These are phyloP conservation scores for Yamadazyma diddensiae DNA, from an alignment of 1,139 yeast species.

Conservation along the genomic window DNA sequence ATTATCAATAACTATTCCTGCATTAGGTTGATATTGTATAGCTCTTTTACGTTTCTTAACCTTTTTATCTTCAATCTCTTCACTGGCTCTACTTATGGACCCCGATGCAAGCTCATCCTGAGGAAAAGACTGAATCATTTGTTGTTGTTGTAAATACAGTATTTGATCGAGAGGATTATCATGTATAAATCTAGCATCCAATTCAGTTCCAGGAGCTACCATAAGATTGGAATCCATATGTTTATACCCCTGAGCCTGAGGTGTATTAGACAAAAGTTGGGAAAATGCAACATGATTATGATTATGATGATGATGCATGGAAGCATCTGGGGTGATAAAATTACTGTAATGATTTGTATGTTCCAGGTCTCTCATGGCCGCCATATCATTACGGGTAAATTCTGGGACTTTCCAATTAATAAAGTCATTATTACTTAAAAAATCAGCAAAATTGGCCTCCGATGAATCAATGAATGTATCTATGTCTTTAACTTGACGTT, in stretches of 20 bases:
- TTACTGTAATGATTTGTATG: slow-evolving; percentile 8
- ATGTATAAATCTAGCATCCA: slow-evolving; percentile 1
- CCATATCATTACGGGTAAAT: slow-evolving; percentile 1
- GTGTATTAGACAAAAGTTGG: slow-evolving; percentile 12
- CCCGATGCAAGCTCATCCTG: too few species aligned
- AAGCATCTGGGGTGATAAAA: slow-evolving; percentile 9
- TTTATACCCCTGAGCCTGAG: slow-evolving; percentile 9
- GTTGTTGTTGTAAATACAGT: background rate
- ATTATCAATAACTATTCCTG: slow-evolving; percentile 22
- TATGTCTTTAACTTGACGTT: too few species aligned
- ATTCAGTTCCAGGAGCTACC: slow-evolving; percentile 2
- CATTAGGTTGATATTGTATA: slow-evolving; percentile 7
- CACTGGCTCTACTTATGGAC: too few species aligned
- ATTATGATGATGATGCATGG: slow-evolving; percentile 13
- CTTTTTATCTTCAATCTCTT: slow-evolving; percentile 2
- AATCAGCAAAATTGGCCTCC: slow-evolving; percentile 23
- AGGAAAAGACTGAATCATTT: background rate
- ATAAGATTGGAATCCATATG: slow-evolving; percentile 8
- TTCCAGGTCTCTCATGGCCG: background rate
- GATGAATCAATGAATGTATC: too few species aligned
- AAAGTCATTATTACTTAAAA: slow-evolving; percentile 22
- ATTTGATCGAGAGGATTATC: background rate
- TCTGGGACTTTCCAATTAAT: slow-evolving; percentile 15
- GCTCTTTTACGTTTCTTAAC: slow-evolving; percentile 5
- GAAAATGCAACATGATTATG: slow-evolving; percentile 8